phyloP scores from a whole-genome alignment of 1,284 basidiomycete species.

The Kwoniella shivajii region DNA sequence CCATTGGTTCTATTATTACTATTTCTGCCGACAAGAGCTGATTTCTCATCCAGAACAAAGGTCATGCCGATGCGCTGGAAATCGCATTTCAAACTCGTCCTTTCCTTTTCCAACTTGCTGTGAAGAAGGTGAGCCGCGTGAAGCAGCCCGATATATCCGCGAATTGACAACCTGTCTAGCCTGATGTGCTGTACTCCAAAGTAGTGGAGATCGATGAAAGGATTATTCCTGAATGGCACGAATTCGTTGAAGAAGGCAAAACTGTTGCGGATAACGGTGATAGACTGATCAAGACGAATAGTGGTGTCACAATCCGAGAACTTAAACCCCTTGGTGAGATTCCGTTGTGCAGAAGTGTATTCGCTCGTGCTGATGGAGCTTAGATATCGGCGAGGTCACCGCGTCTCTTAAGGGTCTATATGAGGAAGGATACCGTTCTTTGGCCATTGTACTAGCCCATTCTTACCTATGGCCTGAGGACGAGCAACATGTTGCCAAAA shows the following conservation, averaged over 20 bases:
- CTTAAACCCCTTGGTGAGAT: conserved; percentile 57
- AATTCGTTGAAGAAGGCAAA: conserved; percentile 21
- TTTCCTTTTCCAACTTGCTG: conserved; percentile 80
- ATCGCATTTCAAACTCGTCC: conserved; percentile 62
- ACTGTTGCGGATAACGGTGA: conserved; percentile 28
- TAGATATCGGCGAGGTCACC: conserved; percentile 57
- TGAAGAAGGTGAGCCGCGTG: conserved; percentile 74
- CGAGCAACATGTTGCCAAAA: conserved; percentile 37
- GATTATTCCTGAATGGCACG: conserved; percentile 75
- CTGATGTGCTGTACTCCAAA: conserved; percentile 56
- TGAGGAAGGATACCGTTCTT: conserved; percentile 39
- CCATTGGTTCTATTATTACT: neutral
- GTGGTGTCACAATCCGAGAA: conserved; percentile 84
- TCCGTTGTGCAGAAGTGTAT: neutral
- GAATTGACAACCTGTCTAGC: conserved; percentile 4
- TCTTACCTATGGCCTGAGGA: conserved; percentile 44
- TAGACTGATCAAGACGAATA: conserved; percentile 40
- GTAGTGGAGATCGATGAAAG: conserved; percentile 68
- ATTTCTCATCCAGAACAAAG: conserved; percentile 63
- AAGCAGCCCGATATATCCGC: no score
- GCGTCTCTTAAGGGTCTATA: conserved; percentile 34
- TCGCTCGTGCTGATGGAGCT: conserved; percentile 69
- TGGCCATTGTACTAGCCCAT: conserved; percentile 47
- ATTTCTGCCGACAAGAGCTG: neutral
- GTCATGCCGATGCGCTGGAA: conserved; percentile 57